phyloP scores from a whole-genome alignment of 345 rosid genomes.

The Mallotus nudiflorus region DNA sequence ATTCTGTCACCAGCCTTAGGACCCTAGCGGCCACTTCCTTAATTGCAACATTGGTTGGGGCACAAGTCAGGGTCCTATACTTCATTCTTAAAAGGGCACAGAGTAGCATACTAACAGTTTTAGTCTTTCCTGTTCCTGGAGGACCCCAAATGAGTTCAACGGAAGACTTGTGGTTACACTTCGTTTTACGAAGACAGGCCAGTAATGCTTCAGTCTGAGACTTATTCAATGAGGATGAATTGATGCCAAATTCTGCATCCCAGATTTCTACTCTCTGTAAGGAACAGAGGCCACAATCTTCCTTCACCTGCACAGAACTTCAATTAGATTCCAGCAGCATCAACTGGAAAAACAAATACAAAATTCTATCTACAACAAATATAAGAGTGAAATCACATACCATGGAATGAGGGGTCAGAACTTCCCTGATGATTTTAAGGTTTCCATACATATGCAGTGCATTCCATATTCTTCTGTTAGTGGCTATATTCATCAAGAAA shows the following conservation, averaged over 20 bases:
- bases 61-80: conserved; percentile 41
- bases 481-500: conserved; percentile 31
- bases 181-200: conserved; percentile 24
- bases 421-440: conserved; percentile 25
- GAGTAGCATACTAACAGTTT: conserved; percentile 35
- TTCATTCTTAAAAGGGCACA: conserved; percentile 35
- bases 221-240: conserved; percentile 29
- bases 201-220: conserved; percentile 35
- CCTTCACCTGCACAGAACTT: conserved; percentile 24
- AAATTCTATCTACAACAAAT: background rate
- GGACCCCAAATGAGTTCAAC: conserved; percentile 58
- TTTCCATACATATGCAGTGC: conserved; percentile 31
- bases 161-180: conserved; percentile 28
- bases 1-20: conserved; percentile 35
- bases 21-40: conserved; percentile 46
- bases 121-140: conserved; percentile 63
- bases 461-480: conserved; percentile 41
- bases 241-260: conserved; percentile 5
- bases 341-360: background rate
- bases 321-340: background rate
- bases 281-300: conserved; percentile 25
- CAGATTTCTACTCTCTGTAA: background rate
- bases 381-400: conserved; percentile 25
- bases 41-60: conserved; percentile 55
- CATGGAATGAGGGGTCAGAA: conserved; percentile 26